Evolutionary conservation across 2,329 filamentous ascomycete species (phyloP).

Genomic region (Ascochyta fabae): DNA sequence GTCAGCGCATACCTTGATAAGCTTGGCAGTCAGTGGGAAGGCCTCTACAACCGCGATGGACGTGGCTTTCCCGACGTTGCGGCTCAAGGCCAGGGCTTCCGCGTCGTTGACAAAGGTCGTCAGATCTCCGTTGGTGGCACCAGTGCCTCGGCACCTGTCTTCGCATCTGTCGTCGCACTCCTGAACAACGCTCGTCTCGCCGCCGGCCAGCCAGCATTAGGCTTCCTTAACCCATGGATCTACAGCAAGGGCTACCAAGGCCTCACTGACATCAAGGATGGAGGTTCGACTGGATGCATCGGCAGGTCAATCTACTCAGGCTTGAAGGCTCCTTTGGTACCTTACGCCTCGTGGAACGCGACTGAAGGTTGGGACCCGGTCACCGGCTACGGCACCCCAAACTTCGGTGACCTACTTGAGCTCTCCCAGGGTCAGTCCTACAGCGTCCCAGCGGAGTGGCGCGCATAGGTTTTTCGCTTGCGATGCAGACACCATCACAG

Average conservation of each 20-base stretch:
- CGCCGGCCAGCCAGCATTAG: slow-evolving; percentile 43
- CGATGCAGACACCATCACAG: no score
- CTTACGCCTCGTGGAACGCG: slow-evolving; percentile 59
- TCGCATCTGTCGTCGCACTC: slow-evolving; percentile 47
- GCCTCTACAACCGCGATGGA: slow-evolving; percentile 53
- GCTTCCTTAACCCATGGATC: slow-evolving; percentile 52
- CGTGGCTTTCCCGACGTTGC: slow-evolving; percentile 56
- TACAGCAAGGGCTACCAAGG: slow-evolving; percentile 53
- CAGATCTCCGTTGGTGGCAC: slow-evolving; percentile 47
- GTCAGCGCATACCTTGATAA: slow-evolving; percentile 49
- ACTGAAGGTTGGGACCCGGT: slow-evolving; percentile 59
- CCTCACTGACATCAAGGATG: slow-evolving; percentile 58
- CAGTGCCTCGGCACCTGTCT: slow-evolving; percentile 48
- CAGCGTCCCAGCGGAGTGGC: slow-evolving; percentile 2
- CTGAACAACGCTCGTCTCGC: slow-evolving; percentile 49
- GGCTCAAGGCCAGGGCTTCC: slow-evolving; percentile 47
- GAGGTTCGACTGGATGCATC: slow-evolving; percentile 55
- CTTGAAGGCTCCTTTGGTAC: slow-evolving; percentile 49
- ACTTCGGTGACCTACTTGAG: slow-evolving; percentile 44
- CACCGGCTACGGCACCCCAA: slow-evolving; percentile 52
- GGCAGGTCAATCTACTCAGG: slow-evolving; percentile 49
- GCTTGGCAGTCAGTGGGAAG: slow-evolving; percentile 49
- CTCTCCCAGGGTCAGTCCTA: slow-evolving; percentile 29
- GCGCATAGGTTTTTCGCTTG: background rate
- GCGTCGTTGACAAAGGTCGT: slow-evolving; percentile 44